Evolutionary conservation across 352 stramenopile genomes (phyloP), one percentile per base, ranked within the genome.

Genomic region (Blastocystis sp.): DNA sequence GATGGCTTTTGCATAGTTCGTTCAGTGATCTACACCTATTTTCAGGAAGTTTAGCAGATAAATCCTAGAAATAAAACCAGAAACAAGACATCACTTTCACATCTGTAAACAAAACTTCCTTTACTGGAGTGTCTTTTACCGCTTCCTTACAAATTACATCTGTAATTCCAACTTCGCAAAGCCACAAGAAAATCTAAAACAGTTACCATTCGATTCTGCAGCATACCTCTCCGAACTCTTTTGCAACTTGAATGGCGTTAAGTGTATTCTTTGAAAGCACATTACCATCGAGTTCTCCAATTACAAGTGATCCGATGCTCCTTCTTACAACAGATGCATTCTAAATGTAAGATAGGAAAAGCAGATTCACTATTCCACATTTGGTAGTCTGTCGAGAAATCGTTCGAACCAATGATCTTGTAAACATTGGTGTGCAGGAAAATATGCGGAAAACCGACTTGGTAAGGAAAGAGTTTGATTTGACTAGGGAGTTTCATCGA

Each of bases 211-310:
- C 3, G 0, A 29, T 26, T 18, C 5, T n/a, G 3, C 13, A 34
- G n/a, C 9, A 37, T 41, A 80, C 70, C 13, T 63, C 54, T n/a
- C 70, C 70, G 64, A 66, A 80, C 13, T 20, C 20, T 20, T 61
- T 80, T 15, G 70, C 70, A 13, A 80, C 39, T 64, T 80, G n/a
- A 64, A 80, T 80, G n/a, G 70, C 70, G 23, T 41, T 61, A 63
- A 80, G 70, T 7, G 70, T 80, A 26, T 80, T 80, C 45, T 80
- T 80, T 15, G 70, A 61, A 43, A 80, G 23, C 3, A 23, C 9
- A 62, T 39, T 41, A 7, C 45, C 26, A 20, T 61, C 45, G 1
- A 9, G 47, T 26, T 80, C 37, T 7, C 70, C 41, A 34, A 80
- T 61, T 13, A 80, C 70, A 18, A 80, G 23, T 8, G 70, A 80